Evolutionary conservation across 73 alveolate species (phyloP).

Genomic region (Paramecium pentaurelia): DNA sequence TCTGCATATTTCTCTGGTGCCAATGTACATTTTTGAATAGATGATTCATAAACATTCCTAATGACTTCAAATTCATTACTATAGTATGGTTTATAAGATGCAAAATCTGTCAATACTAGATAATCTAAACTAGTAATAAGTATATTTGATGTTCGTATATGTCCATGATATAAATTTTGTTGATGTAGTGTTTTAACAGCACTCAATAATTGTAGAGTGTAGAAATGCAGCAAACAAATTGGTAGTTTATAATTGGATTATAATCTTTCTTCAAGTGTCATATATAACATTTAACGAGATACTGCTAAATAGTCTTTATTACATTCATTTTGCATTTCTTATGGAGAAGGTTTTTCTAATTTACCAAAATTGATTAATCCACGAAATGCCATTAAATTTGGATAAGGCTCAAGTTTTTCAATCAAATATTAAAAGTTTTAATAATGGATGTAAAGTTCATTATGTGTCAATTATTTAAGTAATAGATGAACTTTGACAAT

Average conservation of each 20-base stretch:
- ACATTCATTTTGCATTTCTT: not conserved
- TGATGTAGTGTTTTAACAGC: not conserved
- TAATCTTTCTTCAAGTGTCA: not conserved
- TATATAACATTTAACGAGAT: not conserved
- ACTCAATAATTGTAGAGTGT: not conserved
- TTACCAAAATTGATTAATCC: not conserved
- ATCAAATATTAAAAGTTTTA: not conserved
- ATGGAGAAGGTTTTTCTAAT: not conserved
- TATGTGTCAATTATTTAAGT: not conserved
- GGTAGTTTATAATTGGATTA: not conserved
- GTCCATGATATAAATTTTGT: not conserved
- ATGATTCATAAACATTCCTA: not conserved
- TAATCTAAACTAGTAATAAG: not conserved
- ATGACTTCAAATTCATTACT: not conserved
- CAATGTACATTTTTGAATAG: not conserved
- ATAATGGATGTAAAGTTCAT: not conserved
- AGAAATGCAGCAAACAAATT: not conserved
- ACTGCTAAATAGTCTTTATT: conserved; percentile 9
- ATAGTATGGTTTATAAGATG: conserved; percentile 2
- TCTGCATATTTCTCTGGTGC: conserved; percentile 19
- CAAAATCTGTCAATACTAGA: not conserved
- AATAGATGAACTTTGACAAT: not conserved
- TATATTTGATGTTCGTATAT: not conserved
- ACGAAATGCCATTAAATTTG: conserved; percentile 5
- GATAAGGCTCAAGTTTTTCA: not conserved